Conservation (phyloP, 331 rosid species). For the Cydonia oblonga region DNA sequence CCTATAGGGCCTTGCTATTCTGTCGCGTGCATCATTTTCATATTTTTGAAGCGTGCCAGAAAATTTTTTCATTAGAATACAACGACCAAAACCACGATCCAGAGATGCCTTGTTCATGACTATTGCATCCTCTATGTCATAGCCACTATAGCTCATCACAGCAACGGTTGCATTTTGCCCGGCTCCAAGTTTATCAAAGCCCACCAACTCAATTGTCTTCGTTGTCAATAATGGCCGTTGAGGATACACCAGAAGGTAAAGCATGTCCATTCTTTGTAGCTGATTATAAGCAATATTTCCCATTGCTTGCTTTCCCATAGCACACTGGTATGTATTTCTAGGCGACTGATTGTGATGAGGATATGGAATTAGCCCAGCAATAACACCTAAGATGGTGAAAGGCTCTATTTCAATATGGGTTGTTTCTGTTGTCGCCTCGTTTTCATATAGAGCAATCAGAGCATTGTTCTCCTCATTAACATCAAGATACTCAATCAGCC, state of each 20-base stretch:
- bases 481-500: slow-evolving; percentile 91
- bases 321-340: slow-evolving; percentile 98
- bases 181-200: slow-evolving; percentile 95
- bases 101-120: slow-evolving; percentile 97
- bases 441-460: slow-evolving; percentile 84
- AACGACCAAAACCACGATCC: slow-evolving; percentile 98
- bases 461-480: slow-evolving; percentile 96
- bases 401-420: slow-evolving; percentile 97
- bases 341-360: slow-evolving; percentile 99
- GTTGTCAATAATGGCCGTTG: slow-evolving; percentile 89
- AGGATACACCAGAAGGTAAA: slow-evolving; percentile 88
- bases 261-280: slow-evolving; percentile 76
- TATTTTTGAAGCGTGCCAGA: slow-evolving; percentile 46
- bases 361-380: slow-evolving; percentile 89
- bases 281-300: slow-evolving; percentile 92
- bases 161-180: slow-evolving; percentile 99
- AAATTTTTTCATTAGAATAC: slow-evolving; percentile 80
- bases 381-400: slow-evolving; percentile 78
- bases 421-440: slow-evolving; percentile 55
- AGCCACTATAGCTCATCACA: slow-evolving; percentile 97
- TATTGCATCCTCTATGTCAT: slow-evolving; percentile 95
- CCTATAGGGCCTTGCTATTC: slow-evolving; percentile 59
- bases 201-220: slow-evolving; percentile 87
- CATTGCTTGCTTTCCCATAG: slow-evolving; percentile 99
- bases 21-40: slow-evolving; percentile 47